A percentile compares a stretch with the other conserved stretches of the same genome.
Evolutionary conservation across 805 yeast genomes (phyloP).

Genomic region (Wickerhamomyces chambardii): DNA sequence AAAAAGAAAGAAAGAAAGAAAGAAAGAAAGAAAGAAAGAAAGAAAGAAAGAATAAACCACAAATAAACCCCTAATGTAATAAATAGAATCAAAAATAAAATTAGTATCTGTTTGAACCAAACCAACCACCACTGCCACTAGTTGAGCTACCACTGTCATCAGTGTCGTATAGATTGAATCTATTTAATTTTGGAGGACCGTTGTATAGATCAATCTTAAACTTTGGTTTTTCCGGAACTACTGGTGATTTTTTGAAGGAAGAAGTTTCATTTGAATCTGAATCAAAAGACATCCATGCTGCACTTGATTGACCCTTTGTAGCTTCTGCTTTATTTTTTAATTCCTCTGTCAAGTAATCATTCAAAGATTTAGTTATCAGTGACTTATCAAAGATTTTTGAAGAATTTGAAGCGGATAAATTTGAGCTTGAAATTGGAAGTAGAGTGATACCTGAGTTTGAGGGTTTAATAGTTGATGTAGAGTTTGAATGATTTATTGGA

Average conservation of each 20-base stretch:
- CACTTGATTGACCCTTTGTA: neutral
- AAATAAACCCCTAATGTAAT: too few relatives aligned
- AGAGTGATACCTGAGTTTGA: too few relatives aligned
- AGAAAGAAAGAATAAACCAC: too few relatives aligned
- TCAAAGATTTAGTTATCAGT: constrained; percentile 13
- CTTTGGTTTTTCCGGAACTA: neutral
- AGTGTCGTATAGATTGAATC: constrained; percentile 11
- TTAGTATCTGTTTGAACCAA: constrained; percentile 14
- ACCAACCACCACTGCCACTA: constrained; percentile 10
- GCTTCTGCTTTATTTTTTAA: too few relatives aligned
- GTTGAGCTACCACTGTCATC: neutral
- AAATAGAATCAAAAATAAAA: too few relatives aligned
- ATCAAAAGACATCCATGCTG: neutral
- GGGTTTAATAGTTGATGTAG: neutral
- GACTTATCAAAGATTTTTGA: constrained; percentile 14
- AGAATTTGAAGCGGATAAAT: neutral
- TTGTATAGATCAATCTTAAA: constrained; percentile 19
- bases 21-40: too few relatives aligned
- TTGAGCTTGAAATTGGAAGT: neutral
- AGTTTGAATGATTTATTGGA: neutral
- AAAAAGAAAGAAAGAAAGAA: too few relatives aligned
- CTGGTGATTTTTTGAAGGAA: too few relatives aligned
- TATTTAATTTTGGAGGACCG: constrained; percentile 8
- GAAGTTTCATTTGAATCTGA: neutral
- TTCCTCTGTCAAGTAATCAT: constrained; percentile 4